phyloP scores from a whole-genome alignment of 75 land plant species.

The Sequoiadendron giganteum region DNA sequence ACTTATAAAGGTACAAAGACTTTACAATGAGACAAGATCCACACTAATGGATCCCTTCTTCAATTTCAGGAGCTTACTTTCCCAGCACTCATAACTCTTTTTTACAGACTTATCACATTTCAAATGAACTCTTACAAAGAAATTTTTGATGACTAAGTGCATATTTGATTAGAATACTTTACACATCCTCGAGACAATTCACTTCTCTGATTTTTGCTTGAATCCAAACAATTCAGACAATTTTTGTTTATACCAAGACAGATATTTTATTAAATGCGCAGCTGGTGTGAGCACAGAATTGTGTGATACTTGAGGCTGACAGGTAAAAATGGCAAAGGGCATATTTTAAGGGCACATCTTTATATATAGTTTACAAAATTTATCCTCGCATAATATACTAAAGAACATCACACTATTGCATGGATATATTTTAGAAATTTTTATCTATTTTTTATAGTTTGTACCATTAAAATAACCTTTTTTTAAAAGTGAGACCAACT shows the following conservation, averaged over 20 bases:
- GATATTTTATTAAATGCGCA: neutral
- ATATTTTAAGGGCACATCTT: too few species aligned
- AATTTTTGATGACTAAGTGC: neutral
- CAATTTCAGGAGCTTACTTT: neutral
- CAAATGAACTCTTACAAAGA: neutral
- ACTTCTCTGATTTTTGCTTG: neutral
- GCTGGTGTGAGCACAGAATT: too few species aligned
- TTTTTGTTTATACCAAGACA: neutral
- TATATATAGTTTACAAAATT: too few species aligned
- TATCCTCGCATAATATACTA: too few species aligned
- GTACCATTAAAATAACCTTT: too few species aligned
- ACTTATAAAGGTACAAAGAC: neutral
- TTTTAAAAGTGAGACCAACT: too few species aligned
- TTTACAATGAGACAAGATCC: neutral
- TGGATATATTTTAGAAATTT: too few species aligned
- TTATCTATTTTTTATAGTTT: too few species aligned
- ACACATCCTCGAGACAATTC: neutral
- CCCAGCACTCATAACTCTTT: neutral
- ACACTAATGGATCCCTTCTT: neutral
- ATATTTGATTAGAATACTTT: neutral
- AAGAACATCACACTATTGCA: too few species aligned
- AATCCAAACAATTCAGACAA: neutral
- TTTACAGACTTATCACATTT: neutral
- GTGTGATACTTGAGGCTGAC: too few species aligned
- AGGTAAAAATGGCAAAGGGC: too few species aligned